phyloP scores from a whole-genome alignment of 306 rosid species.

The Mucuna pruriens region DNA sequence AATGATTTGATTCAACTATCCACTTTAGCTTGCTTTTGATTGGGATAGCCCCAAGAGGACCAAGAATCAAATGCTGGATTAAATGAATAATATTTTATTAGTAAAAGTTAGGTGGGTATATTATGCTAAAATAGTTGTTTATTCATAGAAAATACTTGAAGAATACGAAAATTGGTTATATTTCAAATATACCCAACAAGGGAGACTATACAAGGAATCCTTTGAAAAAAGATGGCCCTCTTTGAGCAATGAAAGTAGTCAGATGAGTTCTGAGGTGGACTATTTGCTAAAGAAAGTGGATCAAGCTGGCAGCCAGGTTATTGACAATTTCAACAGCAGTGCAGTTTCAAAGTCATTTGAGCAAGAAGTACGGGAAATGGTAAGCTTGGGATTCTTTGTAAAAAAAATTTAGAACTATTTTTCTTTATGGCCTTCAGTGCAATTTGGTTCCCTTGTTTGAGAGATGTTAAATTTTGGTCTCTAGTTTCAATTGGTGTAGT shows the following conservation, averaged over 20 bases:
- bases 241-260: slow-evolving; percentile 48
- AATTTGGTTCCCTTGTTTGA: not conserved
- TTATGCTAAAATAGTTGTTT: slow-evolving; percentile 34
- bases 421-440: not conserved
- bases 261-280: slow-evolving; percentile 57
- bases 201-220: slow-evolving; percentile 69
- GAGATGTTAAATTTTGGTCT: slow-evolving; percentile 8
- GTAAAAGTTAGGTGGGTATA: not conserved
- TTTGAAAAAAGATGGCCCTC: slow-evolving; percentile 72
- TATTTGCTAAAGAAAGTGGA: slow-evolving; percentile 62
- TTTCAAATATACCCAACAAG: slow-evolving; percentile 65
- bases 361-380: slow-evolving; percentile 81
- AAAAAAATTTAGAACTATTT: slow-evolving; percentile 5
- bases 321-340: slow-evolving; percentile 66
- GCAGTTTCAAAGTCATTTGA: slow-evolving; percentile 82
- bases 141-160: slow-evolving; percentile 63
- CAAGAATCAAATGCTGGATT: not conserved
- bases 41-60: slow-evolving; percentile 31
- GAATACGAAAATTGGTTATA: slow-evolving; percentile 75
- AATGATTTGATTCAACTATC: slow-evolving; percentile 21
- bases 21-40: slow-evolving; percentile 27
- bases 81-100: slow-evolving; percentile 1
- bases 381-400: slow-evolving; percentile 49
- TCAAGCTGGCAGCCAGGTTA: slow-evolving; percentile 62
- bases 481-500: not conserved